Evolutionary conservation across 768 basidiomycete species (phyloP), one percentile per base, ranked within the genome.

Genomic region (Trametes villosa): DNA sequence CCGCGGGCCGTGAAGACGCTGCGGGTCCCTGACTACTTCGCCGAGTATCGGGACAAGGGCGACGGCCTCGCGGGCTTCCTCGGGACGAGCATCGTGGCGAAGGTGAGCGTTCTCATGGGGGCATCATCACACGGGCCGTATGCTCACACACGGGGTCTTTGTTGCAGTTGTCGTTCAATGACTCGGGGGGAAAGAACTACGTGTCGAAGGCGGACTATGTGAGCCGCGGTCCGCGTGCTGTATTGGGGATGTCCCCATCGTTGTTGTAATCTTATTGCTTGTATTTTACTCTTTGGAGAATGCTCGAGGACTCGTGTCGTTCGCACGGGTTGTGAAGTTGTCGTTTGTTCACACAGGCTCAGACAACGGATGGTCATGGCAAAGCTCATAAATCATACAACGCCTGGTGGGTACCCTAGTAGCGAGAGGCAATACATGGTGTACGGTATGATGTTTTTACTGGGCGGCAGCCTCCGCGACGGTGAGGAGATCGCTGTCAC

Each of bases 401-500:
- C n/a, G 47, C 48, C 36, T 49, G 56, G 45, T 57, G 33, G 44
- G n/a, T 31, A 34, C 50, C 53, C n/a, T n/a, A n/a, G n/a, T 62
- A 46, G 61, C 38, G 53, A 20, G 64, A 60, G 49, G 49, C 61
- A 44, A 54, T 62, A 67, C 67, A 58, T 38, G 41, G 34, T 59
- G 58, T 65, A 57, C 60, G 18, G 33, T 29, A 48, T 34, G 27
- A 33, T 40, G 46, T 18, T 65, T 75, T 83, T 82, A 91, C 72
- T 85, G 76, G 50, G 86, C 80, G 57, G 78, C 83, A 47, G 82
- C 86, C 80, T 93, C 92, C 60, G 92, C 89, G 65, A 93, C 87
- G 74, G 82, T 88, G 72, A 96, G 88, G 71, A 99, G 83, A 77
- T 98, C 96, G 65, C 93, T 95, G 81, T 98, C 97, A 74, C 96